These are phyloP conservation scores for Sesbania bispinosa DNA, from an alignment of 306 rosid genomes.

Conservation along the genomic window DNA sequence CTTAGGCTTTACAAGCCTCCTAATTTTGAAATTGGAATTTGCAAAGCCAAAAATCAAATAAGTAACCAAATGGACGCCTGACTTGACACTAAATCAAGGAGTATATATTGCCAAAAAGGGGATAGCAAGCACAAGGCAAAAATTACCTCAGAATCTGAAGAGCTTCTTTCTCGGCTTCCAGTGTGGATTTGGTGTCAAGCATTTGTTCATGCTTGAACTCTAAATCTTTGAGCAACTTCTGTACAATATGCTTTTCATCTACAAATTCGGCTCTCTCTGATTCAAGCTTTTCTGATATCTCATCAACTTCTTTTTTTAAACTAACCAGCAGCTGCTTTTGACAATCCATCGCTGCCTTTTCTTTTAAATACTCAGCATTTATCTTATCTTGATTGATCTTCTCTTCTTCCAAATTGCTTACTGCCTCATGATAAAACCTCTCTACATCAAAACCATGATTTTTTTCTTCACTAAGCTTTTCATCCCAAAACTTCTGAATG, in stretches of 20 bases:
- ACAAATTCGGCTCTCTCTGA: conserved; percentile 52
- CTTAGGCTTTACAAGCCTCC: not conserved
- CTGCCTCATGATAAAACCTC: conserved; percentile 51
- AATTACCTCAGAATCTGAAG: conserved; percentile 76
- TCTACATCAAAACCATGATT: conserved; percentile 61
- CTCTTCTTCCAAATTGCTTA: conserved; percentile 57
- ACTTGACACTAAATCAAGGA: conserved; percentile 7
- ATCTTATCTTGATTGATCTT: conserved; percentile 52
- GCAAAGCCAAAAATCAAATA: conserved; percentile 12
- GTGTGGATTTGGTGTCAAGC: conserved; percentile 68
- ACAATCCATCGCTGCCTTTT: conserved; percentile 76
- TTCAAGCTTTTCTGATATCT: conserved; percentile 67
- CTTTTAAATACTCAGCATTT: conserved; percentile 52
- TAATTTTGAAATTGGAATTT: not conserved
- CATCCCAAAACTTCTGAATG: conserved; percentile 74
- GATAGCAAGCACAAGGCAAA: not conserved
- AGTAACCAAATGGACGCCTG: not conserved
- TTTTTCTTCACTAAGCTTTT: conserved; percentile 57
- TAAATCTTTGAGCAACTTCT: conserved; percentile 44
- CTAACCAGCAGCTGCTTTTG: conserved; percentile 71
- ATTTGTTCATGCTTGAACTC: conserved; percentile 56
- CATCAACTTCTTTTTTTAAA: conserved; percentile 74
- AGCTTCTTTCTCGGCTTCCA: conserved; percentile 94
- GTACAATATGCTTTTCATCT: conserved; percentile 58
- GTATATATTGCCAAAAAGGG: not conserved